Evolutionary conservation across 768 basidiomycete species (phyloP).

Genomic region (Xanthoconium stramineum): DNA sequence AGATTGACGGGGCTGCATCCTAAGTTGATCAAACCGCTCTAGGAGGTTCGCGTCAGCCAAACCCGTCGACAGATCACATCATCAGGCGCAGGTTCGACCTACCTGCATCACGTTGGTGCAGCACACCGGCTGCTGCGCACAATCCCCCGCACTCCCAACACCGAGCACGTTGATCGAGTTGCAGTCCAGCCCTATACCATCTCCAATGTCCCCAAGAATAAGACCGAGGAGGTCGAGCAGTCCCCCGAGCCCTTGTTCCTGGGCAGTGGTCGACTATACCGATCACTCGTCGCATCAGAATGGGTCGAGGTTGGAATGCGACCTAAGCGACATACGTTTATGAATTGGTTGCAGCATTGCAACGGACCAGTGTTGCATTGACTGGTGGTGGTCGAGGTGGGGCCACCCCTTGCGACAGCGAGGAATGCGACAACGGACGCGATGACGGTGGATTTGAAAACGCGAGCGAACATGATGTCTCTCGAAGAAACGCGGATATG

Average conservation of each 20-base stretch:
- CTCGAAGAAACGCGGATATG: not conserved
- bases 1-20: constrained; percentile 17
- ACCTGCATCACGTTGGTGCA: constrained; percentile 1
- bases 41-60: not conserved
- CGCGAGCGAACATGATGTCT: constrained; percentile 11
- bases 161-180: constrained; percentile 5
- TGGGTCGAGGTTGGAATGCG: not conserved
- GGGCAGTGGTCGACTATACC: not conserved
- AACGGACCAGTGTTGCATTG: constrained; percentile 10
- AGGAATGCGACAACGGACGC: constrained; percentile 7
- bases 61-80: no score
- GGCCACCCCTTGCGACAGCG: constrained; percentile 2
- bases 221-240: not conserved
- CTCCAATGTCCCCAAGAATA: constrained; percentile 3
- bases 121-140: constrained; percentile 4
- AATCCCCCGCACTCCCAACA: not conserved
- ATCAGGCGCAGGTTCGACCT: not conserved
- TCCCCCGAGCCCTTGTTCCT: not conserved
- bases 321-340: constrained; percentile 8
- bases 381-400: not conserved
- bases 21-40: constrained; percentile 11
- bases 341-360: constrained; percentile 6
- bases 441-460: constrained; percentile 10
- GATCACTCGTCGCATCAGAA: not conserved
- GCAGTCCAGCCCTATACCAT: not conserved